Percentiles rank a stretch among this genome's conserved stretches.
Conservation (phyloP, 139 green algal genomes). For the Klebsormidium nitens region DNA sequence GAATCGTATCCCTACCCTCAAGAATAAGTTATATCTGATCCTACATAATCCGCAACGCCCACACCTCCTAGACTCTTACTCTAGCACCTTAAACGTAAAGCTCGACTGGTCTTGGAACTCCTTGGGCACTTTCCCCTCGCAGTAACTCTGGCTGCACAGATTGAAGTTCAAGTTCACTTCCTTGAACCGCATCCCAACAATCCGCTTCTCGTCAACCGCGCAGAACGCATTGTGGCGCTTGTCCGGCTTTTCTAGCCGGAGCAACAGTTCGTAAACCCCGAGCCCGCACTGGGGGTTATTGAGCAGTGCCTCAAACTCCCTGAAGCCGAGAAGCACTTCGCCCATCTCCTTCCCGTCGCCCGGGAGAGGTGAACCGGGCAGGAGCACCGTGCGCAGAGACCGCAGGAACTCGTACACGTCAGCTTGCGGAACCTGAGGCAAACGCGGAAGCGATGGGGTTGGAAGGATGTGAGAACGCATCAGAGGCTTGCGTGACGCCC, state of each 20-base stretch:
- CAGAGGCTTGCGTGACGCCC: too few species aligned
- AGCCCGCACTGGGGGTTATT: constrained; percentile 1
- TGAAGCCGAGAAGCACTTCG: not conserved
- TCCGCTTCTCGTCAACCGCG: constrained; percentile 22
- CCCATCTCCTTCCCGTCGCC: constrained; percentile 8
- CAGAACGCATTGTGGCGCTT: too few species aligned
- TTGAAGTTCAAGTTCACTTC: constrained; percentile 16
- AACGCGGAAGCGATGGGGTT: too few species aligned
- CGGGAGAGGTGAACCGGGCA: constrained; percentile 9
- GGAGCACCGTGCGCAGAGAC: constrained; percentile 20
- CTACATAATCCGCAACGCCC: too few species aligned
- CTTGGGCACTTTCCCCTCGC: constrained; percentile 34
- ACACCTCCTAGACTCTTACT: too few species aligned
- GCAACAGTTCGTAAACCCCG: constrained; percentile 6
- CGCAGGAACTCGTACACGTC: constrained; percentile 17
- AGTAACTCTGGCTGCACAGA: constrained; percentile 26
- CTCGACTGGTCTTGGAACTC: too few species aligned
- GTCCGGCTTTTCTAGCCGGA: constrained; percentile 22
- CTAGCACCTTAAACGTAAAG: too few species aligned
- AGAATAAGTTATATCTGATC: too few species aligned
- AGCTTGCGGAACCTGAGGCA: too few species aligned
- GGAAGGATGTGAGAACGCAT: too few species aligned
- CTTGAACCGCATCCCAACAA: constrained; percentile 32
- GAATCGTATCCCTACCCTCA: too few species aligned
- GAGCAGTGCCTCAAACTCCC: not conserved